Base-by-base conservation (phyloP, 1,139 yeast genomes). In the Nadsonia commutata region DNA sequence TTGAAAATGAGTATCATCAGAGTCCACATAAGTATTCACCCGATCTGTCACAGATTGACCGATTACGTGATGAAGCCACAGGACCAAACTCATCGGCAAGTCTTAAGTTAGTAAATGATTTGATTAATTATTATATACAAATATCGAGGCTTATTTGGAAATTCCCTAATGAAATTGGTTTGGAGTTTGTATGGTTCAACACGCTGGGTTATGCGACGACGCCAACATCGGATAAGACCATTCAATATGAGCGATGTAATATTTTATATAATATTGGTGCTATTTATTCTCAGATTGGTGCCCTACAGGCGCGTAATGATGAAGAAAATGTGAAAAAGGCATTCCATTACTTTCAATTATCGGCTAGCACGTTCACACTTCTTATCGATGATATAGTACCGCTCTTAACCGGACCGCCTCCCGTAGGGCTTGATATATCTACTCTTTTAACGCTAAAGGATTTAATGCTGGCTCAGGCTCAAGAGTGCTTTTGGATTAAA, bases 381-480 rank as follows among this genome's bases (percentile, higher is more conserved):
- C 61, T 80, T 46, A 54, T 46, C 41, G 59, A 47, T 42, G 53
- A 46, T 3, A 52, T 58, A 1, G 36, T 58, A 5, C 56, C 60
- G 1, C 45, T 49, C 36, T 36, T 60, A 46, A 43, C 50, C 48
- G 45, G 52, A 44, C 39, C 49, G 6, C 52, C 56, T 51, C 76
- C 77, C 1, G 49, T 64, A 13, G 78, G 71, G 41, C 54, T 76
- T 13, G 71, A 71, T 40, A 41, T 49, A 0, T 64, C 64, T n/a
- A 66, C 74, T 0, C 51, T 75, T 13, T 60, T 61, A 6, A 61
- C 73, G 2, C 54, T 78, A 38, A 54, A 66, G 36, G 48, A 47
- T n/a, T 52, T 85, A 19, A 74, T 76, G 73, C 56, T 82, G 37
- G 94, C 94, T 0, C 94, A 85, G 54, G 93, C 95, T 0, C 95